Evolutionary conservation across 768 basidiomycete genomes (phyloP).

Genomic region (Suillus placidus): DNA sequence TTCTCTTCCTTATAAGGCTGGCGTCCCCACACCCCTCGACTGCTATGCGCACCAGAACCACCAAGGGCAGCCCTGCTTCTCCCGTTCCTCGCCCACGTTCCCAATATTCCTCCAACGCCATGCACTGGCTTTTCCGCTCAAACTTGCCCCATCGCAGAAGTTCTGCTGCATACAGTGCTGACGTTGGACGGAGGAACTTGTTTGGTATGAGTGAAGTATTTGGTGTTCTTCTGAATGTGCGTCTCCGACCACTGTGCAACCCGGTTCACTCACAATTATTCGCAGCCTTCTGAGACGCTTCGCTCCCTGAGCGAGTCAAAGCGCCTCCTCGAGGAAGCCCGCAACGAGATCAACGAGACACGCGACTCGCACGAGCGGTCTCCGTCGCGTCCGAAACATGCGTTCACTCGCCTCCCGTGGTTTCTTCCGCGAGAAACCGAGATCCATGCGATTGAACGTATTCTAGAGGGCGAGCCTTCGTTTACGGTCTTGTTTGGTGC

Average conservation of each 20-base stretch:
- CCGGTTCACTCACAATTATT: constrained; percentile 15
- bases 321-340: constrained; percentile 74
- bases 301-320: constrained; percentile 80
- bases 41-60: constrained; percentile 29
- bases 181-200: constrained; percentile 68
- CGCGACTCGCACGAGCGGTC: constrained; percentile 49
- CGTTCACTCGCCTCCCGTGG: constrained; percentile 74
- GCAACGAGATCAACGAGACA: constrained; percentile 71
- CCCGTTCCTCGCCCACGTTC: constrained; percentile 33
- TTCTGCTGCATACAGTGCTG: constrained; percentile 58
- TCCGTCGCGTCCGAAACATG: constrained; percentile 72
- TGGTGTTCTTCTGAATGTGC: constrained; percentile 72
- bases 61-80: constrained; percentile 23
- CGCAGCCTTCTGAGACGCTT: constrained; percentile 75
- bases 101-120: constrained; percentile 33
- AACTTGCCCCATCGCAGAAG: constrained; percentile 67
- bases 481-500: constrained; percentile 84
- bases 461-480: constrained; percentile 67
- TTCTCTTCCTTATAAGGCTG: constrained; percentile 18
- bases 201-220: constrained; percentile 83
- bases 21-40: constrained; percentile 12
- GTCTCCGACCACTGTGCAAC: constrained; percentile 26
- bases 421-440: constrained; percentile 75
- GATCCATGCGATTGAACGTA: constrained; percentile 62
- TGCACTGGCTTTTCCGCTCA: constrained; percentile 77